Percentiles rank a stretch among this genome's conserved stretches.
These are phyloP conservation scores for Leccinum variabile DNA, from an alignment of 1,284 basidiomycete species.

Conservation along the genomic window DNA sequence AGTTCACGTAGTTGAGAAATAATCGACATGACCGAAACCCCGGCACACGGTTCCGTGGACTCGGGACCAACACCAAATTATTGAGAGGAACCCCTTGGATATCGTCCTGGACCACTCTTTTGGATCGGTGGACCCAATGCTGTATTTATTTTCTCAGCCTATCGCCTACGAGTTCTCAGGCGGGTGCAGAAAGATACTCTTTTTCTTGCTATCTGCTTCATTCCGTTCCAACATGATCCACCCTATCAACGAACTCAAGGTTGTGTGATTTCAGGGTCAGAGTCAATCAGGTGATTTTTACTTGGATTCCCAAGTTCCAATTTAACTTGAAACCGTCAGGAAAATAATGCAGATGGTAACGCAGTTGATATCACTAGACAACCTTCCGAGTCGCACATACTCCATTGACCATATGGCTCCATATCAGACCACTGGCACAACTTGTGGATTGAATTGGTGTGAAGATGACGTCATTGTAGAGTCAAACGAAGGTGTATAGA, in stretches of 20 bases:
- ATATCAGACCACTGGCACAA: background rate
- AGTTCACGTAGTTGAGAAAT: background rate
- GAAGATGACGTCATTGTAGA: background rate
- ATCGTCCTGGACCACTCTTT: background rate
- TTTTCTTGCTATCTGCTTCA: background rate
- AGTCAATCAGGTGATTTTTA: background rate
- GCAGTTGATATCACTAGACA: background rate
- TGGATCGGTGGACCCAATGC: background rate
- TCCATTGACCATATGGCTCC: background rate
- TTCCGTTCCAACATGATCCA: background rate
- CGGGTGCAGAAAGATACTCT: background rate
- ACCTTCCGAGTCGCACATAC: background rate
- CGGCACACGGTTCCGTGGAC: background rate
- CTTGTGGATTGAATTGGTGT: background rate
- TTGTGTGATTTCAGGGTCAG: background rate
- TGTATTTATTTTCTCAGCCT: slow-evolving; percentile 5
- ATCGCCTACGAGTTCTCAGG: background rate
- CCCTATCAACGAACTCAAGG: background rate
- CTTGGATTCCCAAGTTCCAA: background rate
- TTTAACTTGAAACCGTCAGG: background rate
- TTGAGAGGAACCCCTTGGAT: background rate
- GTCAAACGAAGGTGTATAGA: background rate
- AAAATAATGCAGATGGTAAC: background rate
- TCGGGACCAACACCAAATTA: background rate
- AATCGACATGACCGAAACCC: background rate